Percentiles rank a stretch among this genome's conserved stretches.
Evolutionary conservation across 805 yeast species (phyloP).

Genomic region (Saitoella complicata): DNA sequence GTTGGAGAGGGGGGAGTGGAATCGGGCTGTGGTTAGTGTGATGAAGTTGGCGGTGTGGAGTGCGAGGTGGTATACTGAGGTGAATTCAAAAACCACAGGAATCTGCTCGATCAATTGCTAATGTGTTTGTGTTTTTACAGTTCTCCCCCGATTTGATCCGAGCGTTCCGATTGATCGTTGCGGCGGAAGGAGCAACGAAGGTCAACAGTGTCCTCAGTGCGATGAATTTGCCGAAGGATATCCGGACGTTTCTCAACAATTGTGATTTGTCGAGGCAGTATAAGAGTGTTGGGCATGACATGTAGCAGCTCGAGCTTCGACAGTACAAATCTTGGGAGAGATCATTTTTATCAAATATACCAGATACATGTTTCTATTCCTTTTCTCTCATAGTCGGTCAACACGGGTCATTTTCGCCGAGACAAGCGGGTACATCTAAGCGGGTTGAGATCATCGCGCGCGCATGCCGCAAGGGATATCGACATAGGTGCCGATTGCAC

Average conservation of each 20-base stretch:
- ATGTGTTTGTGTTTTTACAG: conserved; percentile 1
- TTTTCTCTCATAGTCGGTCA: too few relatives aligned
- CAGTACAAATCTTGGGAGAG: too few relatives aligned
- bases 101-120: neutral
- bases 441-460: too few relatives aligned
- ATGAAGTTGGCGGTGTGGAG: conserved; percentile 90
- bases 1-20: conserved; percentile 23
- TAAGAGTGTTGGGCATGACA: conserved; percentile 28
- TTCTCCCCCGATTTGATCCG: conserved; percentile 11
- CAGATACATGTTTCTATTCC: too few relatives aligned
- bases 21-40: conserved; percentile 45
- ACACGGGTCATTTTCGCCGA: too few relatives aligned
- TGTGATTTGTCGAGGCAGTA: conserved; percentile 32
- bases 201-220: conserved; percentile 44
- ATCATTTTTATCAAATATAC: too few relatives aligned
- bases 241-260: conserved; percentile 39
- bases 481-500: too few relatives aligned
- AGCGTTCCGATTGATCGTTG: conserved; percentile 8
- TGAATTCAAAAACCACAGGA: neutral
- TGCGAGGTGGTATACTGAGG: conserved; percentile 88
- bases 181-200: conserved; percentile 13
- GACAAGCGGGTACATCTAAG: too few relatives aligned
- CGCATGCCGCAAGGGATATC: too few relatives aligned
- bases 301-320: neutral
- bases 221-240: conserved; percentile 45